phyloP scores from a whole-genome alignment of 2,329 filamentous ascomycete genomes.

The Simplicillium sp. region DNA sequence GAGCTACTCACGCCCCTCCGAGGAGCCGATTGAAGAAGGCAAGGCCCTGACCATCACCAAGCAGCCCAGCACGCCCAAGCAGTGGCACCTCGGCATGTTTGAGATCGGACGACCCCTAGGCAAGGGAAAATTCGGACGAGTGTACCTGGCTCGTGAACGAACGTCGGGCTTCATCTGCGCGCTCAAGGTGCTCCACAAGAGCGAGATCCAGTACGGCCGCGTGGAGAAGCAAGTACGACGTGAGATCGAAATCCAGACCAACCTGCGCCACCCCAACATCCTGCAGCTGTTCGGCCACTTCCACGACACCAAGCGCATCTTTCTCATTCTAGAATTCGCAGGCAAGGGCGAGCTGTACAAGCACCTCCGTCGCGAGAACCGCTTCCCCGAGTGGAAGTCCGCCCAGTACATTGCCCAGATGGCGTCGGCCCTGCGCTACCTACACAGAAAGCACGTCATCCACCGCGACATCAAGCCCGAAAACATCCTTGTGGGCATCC shows the following conservation, averaged over 20 bases:
- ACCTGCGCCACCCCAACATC: conserved; percentile 79
- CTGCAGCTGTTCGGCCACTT: conserved; percentile 79
- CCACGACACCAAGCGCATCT: conserved; percentile 80
- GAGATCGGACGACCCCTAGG: conserved; percentile 81
- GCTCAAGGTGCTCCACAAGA: conserved; percentile 79
- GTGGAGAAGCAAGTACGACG: conserved; percentile 82
- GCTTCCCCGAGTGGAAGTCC: conserved; percentile 79
- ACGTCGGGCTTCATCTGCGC: conserved; percentile 75
- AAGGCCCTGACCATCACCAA: conserved; percentile 44
- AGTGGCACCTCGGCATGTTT: conserved; percentile 89
- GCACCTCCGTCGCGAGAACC: conserved; percentile 67
- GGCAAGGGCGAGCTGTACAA: conserved; percentile 84
- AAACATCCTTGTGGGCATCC: conserved; percentile 91
- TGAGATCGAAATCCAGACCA: conserved; percentile 85
- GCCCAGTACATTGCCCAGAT: conserved; percentile 85
- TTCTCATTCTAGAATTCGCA: conserved; percentile 79
- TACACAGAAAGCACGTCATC: conserved; percentile 96
- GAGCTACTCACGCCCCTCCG: conserved; percentile 13
- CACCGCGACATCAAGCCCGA: conserved; percentile 97
- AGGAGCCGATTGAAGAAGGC: conserved; percentile 31
- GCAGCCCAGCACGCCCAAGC: conserved; percentile 45
- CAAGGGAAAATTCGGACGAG: conserved; percentile 80
- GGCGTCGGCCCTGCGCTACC: conserved; percentile 79
- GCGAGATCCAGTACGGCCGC: conserved; percentile 64
- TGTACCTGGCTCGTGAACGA: conserved; percentile 76